phyloP scores from a whole-genome alignment of 2,329 filamentous ascomycete species.

The Trichoderma sp. region DNA sequence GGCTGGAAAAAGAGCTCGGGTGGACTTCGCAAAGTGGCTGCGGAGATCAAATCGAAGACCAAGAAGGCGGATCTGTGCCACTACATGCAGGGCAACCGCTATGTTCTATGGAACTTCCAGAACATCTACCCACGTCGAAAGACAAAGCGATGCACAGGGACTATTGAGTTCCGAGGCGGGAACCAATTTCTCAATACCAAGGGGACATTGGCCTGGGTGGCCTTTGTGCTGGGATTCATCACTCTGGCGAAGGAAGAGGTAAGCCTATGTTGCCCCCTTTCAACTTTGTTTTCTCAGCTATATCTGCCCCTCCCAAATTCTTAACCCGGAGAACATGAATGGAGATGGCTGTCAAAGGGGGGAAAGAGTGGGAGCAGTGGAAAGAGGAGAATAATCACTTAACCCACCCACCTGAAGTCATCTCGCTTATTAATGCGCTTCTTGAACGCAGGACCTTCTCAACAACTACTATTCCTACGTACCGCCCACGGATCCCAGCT shows the following conservation, averaged over 20 bases:
- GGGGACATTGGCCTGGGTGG: constrained; percentile 46
- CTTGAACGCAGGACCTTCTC: constrained; percentile 39
- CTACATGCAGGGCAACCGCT: constrained; percentile 47
- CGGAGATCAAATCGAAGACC: constrained; percentile 36
- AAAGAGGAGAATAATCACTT: neutral
- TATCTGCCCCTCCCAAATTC: neutral
- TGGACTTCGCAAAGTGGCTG: constrained; percentile 38
- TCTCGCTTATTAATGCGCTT: constrained; percentile 24
- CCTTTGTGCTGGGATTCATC: constrained; percentile 46
- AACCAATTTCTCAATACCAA: constrained; percentile 46
- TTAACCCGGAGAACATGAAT: neutral
- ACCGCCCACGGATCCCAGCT: constrained; percentile 38
- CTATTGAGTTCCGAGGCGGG: constrained; percentile 47
- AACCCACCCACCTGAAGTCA: constrained; percentile 5
- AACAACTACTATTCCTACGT: constrained; percentile 37
- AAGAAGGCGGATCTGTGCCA: constrained; percentile 41
- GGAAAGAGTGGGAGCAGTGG: neutral
- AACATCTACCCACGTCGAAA: constrained; percentile 46
- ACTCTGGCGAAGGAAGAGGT: constrained; percentile 45
- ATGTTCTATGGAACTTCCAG: constrained; percentile 48
- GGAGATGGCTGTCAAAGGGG: neutral
- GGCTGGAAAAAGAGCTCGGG: constrained; percentile 37
- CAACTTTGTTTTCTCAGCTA: neutral
- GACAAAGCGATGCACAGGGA: constrained; percentile 44
- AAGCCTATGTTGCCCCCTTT: constrained; percentile 23